Base-by-base conservation (phyloP, 371 early-diverging fungal species). In the Rhizopus delemar region DNA sequence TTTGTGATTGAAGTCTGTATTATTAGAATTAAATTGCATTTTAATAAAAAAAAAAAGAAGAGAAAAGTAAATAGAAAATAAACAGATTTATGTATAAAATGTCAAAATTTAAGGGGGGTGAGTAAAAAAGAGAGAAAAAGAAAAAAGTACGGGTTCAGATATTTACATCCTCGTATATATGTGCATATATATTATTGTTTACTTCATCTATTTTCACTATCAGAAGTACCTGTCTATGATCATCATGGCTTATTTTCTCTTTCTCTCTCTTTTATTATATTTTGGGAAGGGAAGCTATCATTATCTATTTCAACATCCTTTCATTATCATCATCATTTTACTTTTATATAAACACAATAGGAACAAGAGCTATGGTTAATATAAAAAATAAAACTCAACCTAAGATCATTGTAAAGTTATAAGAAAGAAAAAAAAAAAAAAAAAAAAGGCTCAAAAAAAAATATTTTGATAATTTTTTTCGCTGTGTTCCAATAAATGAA, bases 321-420 rank as follows among this genome's bases (percentile, higher is more conserved):
- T 45, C 7, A 12, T 45, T 45, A 45, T 45, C 7, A 45, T 45
- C 46, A 13, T 45, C n/a, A n/a, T 16, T 45, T 45, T 45, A 45
- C 46, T 45, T 22, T 13, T 11, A 45, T 3, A 13, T 13, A 45
- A 45, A 45, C 13, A 45, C 13, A 45, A 45, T 8, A 45, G 39
- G 39, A 11, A 13, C 13, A 22, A 13, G 38, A 45, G 55, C 32
- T 48, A 41, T 36, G 54, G 51, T 41, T 45, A 53, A 53, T 32
- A 46, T 57, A 52, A 57, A 46, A 46, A 13, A n/a, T 49, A 49
- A 31, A 31, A 29, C 50, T 33, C 50, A 33, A 29, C 32, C 50
- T 31, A 49, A 33, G 33, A 49, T 28, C 33, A 49, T n/a, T 12
- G 50, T 8, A 49, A 29, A 31, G 28, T 8, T 13, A 2, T 8